These are phyloP conservation scores for Suhomyces ambrosiae DNA, from an alignment of 1,139 yeast species.

Conservation along the genomic window DNA sequence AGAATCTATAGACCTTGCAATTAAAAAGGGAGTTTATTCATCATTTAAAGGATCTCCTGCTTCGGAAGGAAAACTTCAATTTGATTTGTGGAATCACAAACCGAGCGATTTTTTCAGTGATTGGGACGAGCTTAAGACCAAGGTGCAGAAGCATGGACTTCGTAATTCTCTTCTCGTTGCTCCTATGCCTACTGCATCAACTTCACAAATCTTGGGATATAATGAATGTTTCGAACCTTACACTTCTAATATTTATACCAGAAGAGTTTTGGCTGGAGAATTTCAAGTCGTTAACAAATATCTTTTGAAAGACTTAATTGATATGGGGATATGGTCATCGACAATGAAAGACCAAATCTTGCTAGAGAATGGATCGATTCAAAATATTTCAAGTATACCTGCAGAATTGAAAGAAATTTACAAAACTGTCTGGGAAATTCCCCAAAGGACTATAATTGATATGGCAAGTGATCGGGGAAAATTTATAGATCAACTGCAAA, in stretches of 20 bases:
- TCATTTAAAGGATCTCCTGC: constrained; percentile 81
- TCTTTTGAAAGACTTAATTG: constrained; percentile 55
- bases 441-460: constrained; percentile 57
- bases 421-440: constrained; percentile 64
- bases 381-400: constrained; percentile 53
- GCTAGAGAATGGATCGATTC: constrained; percentile 57
- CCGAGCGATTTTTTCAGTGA: constrained; percentile 69
- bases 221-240: constrained; percentile 66
- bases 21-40: constrained; percentile 64
- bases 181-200: constrained; percentile 68
- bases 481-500: constrained; percentile 61
- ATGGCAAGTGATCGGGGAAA: constrained; percentile 66
- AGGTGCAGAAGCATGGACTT: constrained; percentile 49
- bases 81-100: constrained; percentile 76
- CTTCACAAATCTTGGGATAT: constrained; percentile 62
- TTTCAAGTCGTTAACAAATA: constrained; percentile 62
- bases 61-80: constrained; percentile 75
- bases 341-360: constrained; percentile 55
- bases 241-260: constrained; percentile 59
- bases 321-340: constrained; percentile 57
- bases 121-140: constrained; percentile 54
- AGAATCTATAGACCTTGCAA: constrained; percentile 75
- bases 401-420: constrained; percentile 53
- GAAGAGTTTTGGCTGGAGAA: constrained; percentile 65
- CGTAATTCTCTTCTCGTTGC: constrained; percentile 64